Conservation (phyloP, 1,284 basidiomycete genomes). For the Ganoderma lucidum region DNA sequence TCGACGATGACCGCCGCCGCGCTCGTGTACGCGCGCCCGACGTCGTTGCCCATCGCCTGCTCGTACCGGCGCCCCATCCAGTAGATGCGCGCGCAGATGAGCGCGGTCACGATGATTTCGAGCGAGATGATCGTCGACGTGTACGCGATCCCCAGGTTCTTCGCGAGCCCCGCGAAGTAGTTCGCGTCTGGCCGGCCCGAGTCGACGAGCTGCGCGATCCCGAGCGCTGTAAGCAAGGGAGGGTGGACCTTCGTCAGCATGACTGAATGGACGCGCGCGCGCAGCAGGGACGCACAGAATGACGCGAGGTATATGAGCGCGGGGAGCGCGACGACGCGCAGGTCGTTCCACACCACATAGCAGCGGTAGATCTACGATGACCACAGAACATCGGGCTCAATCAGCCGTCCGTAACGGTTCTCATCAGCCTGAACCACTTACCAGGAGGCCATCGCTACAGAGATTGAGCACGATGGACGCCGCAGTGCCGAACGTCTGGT, state of each 20-base stretch:
- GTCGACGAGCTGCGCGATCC: constrained; percentile 29
- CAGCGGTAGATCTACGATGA: constrained; percentile 24
- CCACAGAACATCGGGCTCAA: not conserved
- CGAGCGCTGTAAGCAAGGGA: constrained; percentile 18
- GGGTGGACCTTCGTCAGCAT: not conserved
- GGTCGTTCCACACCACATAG: constrained; percentile 22
- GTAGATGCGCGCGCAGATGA: constrained; percentile 29
- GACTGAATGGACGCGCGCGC: not conserved
- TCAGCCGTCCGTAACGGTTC: not conserved
- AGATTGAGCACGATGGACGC: constrained; percentile 18
- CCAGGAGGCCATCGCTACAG: constrained; percentile 24
- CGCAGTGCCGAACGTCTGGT: constrained; percentile 26
- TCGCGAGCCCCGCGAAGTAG: constrained; percentile 29
- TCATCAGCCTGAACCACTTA: constrained; percentile 9
- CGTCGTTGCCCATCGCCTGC: constrained; percentile 6
- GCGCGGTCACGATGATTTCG: constrained; percentile 26
- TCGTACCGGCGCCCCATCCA: constrained; percentile 7
- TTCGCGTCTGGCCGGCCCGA: constrained; percentile 24
- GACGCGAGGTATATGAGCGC: constrained; percentile 15
- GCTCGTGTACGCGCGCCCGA: constrained; percentile 22
- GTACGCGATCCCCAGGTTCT: constrained; percentile 28
- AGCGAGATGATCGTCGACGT: constrained; percentile 28
- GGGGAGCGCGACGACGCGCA: constrained; percentile 4
- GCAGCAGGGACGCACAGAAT: constrained; percentile 10
- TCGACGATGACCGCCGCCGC: constrained; percentile 29